Evolutionary conservation across 495 filamentous ascomycete genomes (phyloP).

Genomic region (Tuber magnatum): DNA sequence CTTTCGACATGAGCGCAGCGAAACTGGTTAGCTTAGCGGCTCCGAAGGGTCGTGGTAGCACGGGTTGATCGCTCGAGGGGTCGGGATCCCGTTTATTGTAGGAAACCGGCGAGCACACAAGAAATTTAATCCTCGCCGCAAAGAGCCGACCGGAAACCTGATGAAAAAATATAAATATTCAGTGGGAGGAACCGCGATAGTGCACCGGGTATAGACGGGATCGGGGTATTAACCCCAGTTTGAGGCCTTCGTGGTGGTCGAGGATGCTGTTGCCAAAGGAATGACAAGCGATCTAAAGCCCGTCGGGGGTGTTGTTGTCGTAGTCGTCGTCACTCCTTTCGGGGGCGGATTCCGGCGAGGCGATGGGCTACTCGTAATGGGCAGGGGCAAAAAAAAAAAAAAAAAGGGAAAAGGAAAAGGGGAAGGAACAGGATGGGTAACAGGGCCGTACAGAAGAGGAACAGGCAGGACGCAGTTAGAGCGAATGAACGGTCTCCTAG

Average conservation of each 20-base stretch:
- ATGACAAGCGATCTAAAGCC: conserved; percentile 13
- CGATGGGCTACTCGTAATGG: not conserved
- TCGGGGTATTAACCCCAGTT: not conserved
- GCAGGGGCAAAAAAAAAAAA: not conserved
- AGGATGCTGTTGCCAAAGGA: conserved; percentile 10
- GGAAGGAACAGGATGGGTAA: not conserved
- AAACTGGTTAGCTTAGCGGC: conserved; percentile 34
- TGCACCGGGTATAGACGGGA: not conserved
- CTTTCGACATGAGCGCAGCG: conserved; percentile 70
- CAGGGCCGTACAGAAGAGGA: not conserved
- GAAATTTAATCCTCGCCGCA: not conserved
- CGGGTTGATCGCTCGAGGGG: not conserved
- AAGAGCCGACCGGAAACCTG: not conserved
- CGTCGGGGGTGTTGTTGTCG: conserved; percentile 28
- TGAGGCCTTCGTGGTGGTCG: not conserved
- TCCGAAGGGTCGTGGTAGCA: conserved; percentile 2
- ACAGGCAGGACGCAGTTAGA: not conserved
- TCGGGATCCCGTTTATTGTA: conserved; percentile 2
- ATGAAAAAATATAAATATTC: not conserved
- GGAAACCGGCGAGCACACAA: not conserved
- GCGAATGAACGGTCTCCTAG: not conserved
- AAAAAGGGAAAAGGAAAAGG: not conserved
- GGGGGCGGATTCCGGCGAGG: conserved; percentile 5
- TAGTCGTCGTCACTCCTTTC: conserved; percentile 33
- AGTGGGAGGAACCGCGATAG: not conserved